Base-by-base conservation (phyloP, 2,329 filamentous ascomycete genomes). In the Gremmenia infestans region DNA sequence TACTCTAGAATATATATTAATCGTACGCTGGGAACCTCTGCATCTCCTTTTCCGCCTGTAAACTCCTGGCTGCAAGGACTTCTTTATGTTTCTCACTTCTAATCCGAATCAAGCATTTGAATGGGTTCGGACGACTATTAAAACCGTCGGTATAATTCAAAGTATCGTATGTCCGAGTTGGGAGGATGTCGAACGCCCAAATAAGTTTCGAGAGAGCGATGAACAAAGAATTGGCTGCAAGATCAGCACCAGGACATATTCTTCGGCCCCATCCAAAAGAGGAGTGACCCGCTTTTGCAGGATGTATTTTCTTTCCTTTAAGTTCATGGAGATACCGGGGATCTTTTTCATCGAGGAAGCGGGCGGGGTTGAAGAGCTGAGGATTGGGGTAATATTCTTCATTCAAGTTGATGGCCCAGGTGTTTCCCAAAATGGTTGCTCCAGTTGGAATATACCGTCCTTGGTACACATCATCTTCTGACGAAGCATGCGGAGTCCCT, bases 241-340 rank as follows among this genome's bases (percentile, higher is more conserved):
- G 71, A 52, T 82, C 78, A 32, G 81, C 78, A 0, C 82, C 82
- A 3, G 78, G 81, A 65, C 82, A 86, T 45, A 83, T 74, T 23
- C 82, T 73, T 0, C 73, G 63, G 2, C 73, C 73, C 42, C 67
- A 66, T 14, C 72, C 72, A 53, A 71, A 74, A 11, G 60, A 62
- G 25, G 66, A 72, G 48, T 72, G 70, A 15, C 71, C 49, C 60
- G 60, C 15, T 63, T 65, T 63, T 19, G 58, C 58, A 6, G 63
- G 63, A 54, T 63, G 60, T 19, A 52, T 48, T 45, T 61, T 61
- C 35, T 17, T 39, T n/a, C 61, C 60, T 25, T 60, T 60, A 4
- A 65, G 46, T 22, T 60, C 48, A 2, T 51, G 48, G 1, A 40
- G 39, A 25, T 60, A 63, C 37, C 78, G 4, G 72, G 60, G 48